These are phyloP conservation scores for Sextonia rubra DNA, from an alignment of 164 flowering plant species.

Conservation along the genomic window DNA sequence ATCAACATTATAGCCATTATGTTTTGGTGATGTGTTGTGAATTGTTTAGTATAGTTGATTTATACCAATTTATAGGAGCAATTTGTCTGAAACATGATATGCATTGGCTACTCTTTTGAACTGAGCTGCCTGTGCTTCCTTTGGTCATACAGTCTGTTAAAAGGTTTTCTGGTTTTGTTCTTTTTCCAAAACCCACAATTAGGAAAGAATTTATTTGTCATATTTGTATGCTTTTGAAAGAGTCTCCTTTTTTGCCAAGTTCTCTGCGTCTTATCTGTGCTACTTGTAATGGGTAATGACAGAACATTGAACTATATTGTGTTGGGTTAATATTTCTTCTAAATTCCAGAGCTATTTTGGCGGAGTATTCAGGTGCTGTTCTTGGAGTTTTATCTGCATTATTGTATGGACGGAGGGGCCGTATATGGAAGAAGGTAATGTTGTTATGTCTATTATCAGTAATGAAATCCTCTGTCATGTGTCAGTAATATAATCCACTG, in stretches of 20 bases:
- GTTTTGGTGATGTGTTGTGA: no score
- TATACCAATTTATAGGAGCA: no score
- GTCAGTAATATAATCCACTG: no score
- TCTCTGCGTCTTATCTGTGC: background rate
- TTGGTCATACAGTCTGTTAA: no score
- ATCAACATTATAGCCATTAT: no score
- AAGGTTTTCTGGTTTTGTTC: background rate
- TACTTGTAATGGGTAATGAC: background rate
- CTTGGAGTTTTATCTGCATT: slow-evolving; percentile 93
- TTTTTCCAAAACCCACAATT: background rate
- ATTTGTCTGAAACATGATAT: no score
- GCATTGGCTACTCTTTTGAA: no score
- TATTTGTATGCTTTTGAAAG: background rate
- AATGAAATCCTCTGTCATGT: no score
- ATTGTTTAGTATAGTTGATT: no score
- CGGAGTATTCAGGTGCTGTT: slow-evolving; percentile 95
- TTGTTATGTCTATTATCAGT: background rate
- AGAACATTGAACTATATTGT: background rate
- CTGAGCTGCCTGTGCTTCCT: no score
- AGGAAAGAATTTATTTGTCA: background rate
- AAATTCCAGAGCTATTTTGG: slow-evolving; percentile 68
- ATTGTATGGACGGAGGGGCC: slow-evolving; percentile 66
- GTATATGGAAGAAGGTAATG: slow-evolving; percentile 81
- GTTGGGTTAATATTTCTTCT: slow-evolving; percentile 15
- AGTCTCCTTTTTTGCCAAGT: background rate